Evolutionary conservation across 495 filamentous ascomycete species (phyloP).

Genomic region (Chaetomidium leptoderma): DNA sequence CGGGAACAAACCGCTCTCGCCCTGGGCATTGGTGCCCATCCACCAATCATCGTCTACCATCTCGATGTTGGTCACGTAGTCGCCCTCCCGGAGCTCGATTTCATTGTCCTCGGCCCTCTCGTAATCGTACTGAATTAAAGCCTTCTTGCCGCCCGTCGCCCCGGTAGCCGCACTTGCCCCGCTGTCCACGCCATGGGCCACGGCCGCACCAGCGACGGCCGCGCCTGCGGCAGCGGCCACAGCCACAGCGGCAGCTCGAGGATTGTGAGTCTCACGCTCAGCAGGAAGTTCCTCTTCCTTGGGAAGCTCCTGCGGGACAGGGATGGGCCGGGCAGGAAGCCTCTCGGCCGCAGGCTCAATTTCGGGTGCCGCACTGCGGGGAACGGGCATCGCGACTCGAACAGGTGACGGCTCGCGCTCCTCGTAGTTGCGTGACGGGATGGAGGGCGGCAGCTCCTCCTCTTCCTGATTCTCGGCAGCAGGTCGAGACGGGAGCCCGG

Average conservation of each 20-base stretch:
- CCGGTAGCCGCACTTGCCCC: constrained; percentile 25
- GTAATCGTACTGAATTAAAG: constrained; percentile 88
- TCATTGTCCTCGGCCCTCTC: constrained; percentile 97
- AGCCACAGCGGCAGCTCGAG: constrained; percentile 58
- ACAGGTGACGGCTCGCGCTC: constrained; percentile 61
- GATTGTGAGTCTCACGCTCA: constrained; percentile 57
- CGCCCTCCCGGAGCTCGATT: constrained; percentile 83
- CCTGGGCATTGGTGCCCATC: constrained; percentile 78
- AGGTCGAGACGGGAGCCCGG: constrained; percentile 63
- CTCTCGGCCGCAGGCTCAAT: constrained; percentile 48
- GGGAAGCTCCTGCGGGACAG: constrained; percentile 56
- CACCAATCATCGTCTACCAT: constrained; percentile 99
- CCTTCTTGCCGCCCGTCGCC: constrained; percentile 55
- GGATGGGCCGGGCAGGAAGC: constrained; percentile 44
- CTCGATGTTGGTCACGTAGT: constrained; percentile 89
- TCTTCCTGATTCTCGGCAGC: constrained; percentile 43
- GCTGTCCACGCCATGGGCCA: constrained; percentile 24
- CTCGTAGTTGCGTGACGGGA: constrained; percentile 29
- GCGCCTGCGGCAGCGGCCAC: constrained; percentile 34
- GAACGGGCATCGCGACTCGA: constrained; percentile 81
- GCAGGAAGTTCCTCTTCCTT: constrained; percentile 60
- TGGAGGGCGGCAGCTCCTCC: constrained; percentile 45
- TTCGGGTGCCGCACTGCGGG: constrained; percentile 54
- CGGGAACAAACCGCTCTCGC: constrained; percentile 86
- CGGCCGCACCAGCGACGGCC: neutral